A percentile compares a stretch with the other conserved stretches of the same genome.
Conservation (phyloP, 202 grass and related monocot species). For the Carex sylvatica region DNA sequence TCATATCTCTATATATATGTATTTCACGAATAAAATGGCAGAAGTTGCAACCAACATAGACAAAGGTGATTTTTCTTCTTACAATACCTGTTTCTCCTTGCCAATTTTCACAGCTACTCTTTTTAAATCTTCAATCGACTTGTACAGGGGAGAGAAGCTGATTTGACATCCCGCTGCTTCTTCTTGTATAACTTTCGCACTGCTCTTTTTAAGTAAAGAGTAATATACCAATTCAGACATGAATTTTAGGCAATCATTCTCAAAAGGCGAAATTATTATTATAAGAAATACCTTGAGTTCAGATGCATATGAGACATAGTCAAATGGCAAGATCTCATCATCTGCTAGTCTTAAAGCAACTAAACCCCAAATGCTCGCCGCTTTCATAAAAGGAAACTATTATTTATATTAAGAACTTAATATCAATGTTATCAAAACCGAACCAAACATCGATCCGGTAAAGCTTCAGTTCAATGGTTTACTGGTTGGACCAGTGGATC, state of each 20-base stretch:
- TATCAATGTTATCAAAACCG: too few species aligned
- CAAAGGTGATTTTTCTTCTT: not conserved
- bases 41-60: not conserved
- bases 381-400: slow-evolving; percentile 27
- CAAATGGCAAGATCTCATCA: slow-evolving; percentile 78
- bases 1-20: too few species aligned
- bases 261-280: not conserved
- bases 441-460: too few species aligned
- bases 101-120: slow-evolving; percentile 39
- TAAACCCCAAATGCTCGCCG: slow-evolving; percentile 80
- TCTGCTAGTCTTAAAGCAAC: slow-evolving; percentile 75
- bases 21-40: not conserved
- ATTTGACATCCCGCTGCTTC: slow-evolving; percentile 31
- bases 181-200: slow-evolving; percentile 41
- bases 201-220: slow-evolving; percentile 32
- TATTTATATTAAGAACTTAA: not conserved
- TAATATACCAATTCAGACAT: not conserved
- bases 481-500: too few species aligned
- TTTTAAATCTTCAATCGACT: slow-evolving; percentile 53
- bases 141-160: slow-evolving; percentile 61
- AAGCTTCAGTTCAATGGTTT: too few species aligned
- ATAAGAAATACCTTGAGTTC: slow-evolving; percentile 63
- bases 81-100: slow-evolving; percentile 47
- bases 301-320: slow-evolving; percentile 51
- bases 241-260: not conserved